phyloP scores from a whole-genome alignment of 2,329 filamentous ascomycete genomes.

The Colletotrichum falcatum region DNA sequence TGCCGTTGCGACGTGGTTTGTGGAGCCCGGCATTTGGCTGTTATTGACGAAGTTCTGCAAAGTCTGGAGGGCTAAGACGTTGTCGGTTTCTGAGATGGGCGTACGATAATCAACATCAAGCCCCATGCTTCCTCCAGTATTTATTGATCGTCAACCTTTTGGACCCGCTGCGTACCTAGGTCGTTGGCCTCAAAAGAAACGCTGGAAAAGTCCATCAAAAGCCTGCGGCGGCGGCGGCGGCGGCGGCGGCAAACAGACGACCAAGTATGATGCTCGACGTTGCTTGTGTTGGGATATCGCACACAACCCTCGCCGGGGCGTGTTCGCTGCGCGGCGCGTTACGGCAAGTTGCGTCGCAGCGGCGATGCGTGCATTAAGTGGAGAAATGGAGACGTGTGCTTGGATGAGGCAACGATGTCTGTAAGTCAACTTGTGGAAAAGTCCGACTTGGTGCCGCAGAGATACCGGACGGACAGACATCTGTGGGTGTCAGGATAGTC shows the following conservation, averaged over 20 bases:
- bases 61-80: neutral
- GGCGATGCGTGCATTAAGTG: conserved; percentile 1
- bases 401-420: neutral
- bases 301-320: neutral
- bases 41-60: neutral
- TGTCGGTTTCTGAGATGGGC: neutral
- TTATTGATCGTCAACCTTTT: neutral
- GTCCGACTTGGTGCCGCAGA: conserved; percentile 1
- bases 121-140: neutral
- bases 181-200: neutral
- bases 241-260: neutral
- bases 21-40: neutral
- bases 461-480: neutral
- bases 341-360: neutral
- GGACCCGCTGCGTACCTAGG: neutral
- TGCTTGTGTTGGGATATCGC: neutral
- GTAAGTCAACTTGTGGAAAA: neutral
- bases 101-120: neutral
- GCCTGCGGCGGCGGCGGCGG: no score
- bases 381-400: no score
- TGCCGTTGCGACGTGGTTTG: neutral
- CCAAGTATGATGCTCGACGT: neutral
- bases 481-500: neutral
- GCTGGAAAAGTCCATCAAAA: neutral
- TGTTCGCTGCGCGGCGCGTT: neutral